phyloP scores from a whole-genome alignment of 192 early-diverging fungal species.

The Oehlia diaphana region DNA sequence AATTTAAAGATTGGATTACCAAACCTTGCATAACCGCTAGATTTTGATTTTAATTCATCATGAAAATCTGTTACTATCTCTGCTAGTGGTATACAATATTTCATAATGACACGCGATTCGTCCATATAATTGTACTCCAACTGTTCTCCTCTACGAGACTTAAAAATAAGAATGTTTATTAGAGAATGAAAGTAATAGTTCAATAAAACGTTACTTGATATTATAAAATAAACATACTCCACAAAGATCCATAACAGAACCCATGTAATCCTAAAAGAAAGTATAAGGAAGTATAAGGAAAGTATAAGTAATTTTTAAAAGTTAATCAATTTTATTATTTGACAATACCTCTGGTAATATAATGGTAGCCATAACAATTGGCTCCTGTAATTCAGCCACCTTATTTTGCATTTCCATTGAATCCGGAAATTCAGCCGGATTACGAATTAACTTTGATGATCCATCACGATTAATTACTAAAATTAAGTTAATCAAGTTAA shows the following conservation, averaged over 20 bases:
- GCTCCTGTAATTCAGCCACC: constrained; percentile 75
- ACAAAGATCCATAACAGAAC: constrained; percentile 74
- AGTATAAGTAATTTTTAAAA: background rate
- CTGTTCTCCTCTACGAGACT: constrained; percentile 80
- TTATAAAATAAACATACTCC: constrained; percentile 44
- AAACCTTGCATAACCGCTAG: constrained; percentile 79
- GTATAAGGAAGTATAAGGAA: background rate
- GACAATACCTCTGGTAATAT: constrained; percentile 77
- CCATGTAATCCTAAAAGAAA: constrained; percentile 61
- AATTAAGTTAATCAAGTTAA: no score
- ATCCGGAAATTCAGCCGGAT: constrained; percentile 93
- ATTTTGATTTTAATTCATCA: constrained; percentile 88
- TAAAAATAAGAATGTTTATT: background rate
- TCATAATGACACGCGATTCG: constrained; percentile 80
- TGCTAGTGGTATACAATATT: constrained; percentile 84
- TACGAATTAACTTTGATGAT: constrained; percentile 57
- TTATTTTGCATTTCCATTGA: constrained; percentile 60
- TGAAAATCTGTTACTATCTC: constrained; percentile 97
- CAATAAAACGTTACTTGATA: background rate
- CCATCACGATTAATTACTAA: constrained; percentile 57
- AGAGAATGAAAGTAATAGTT: background rate
- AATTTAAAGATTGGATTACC: background rate
- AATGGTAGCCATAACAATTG: constrained; percentile 89
- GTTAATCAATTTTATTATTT: background rate
- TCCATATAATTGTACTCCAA: constrained; percentile 88